Evolutionary conservation across 2,329 filamentous ascomycete genomes (phyloP).

Genomic region (Sporothrix globosa): DNA sequence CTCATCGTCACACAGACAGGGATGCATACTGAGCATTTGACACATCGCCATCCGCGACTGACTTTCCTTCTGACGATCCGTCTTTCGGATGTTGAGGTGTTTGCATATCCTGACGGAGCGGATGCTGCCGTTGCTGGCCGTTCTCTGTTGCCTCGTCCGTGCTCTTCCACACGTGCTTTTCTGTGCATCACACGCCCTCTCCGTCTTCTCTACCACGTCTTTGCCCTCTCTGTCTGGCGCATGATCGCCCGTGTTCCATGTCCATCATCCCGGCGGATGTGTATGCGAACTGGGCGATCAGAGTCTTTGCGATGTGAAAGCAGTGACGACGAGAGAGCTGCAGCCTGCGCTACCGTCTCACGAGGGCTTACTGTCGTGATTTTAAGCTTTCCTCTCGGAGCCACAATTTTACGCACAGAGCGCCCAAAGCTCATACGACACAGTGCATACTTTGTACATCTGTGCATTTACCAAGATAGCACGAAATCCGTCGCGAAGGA

Average conservation of each 20-base stretch:
- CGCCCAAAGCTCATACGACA: background rate
- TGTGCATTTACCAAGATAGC: too few species aligned
- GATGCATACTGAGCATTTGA: background rate
- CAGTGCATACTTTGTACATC: background rate
- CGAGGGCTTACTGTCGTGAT: background rate
- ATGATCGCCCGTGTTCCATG: conserved; percentile 12
- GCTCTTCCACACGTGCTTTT: too few species aligned
- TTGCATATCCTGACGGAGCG: background rate
- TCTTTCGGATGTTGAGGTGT: background rate
- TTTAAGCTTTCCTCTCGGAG: background rate
- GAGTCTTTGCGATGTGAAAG: background rate
- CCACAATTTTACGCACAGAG: background rate
- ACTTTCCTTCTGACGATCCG: background rate
- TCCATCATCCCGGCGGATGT: conserved; percentile 14
- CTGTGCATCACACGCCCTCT: background rate
- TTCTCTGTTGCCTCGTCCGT: background rate
- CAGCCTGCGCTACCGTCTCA: too few species aligned
- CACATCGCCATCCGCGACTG: background rate
- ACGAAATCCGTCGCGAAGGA: too few species aligned
- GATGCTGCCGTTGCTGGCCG: background rate
- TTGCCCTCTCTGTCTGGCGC: background rate
- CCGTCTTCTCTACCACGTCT: background rate
- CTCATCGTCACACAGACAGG: background rate
- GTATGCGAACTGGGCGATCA: conserved; percentile 11
- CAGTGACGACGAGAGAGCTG: background rate